Percentiles rank a stretch among this genome's conserved stretches.
phyloP scores from a whole-genome alignment of 495 filamentous ascomycete species.

The Lasiosphaeria hispida region DNA sequence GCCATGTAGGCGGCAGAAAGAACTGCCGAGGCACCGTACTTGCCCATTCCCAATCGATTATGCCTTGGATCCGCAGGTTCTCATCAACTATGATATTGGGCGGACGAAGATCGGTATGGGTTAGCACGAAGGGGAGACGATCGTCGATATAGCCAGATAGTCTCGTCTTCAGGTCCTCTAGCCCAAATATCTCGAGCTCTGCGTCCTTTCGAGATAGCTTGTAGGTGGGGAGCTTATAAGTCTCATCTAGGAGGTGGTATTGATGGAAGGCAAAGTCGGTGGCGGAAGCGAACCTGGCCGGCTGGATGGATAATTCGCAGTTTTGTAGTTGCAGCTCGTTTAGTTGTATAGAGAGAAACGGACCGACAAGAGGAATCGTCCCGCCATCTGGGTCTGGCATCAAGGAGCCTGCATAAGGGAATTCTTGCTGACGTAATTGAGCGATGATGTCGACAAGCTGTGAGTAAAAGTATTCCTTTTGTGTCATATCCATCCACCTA shows the following conservation, averaged over 20 bases:
- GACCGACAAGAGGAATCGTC: slow-evolving; percentile 16
- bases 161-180: slow-evolving; percentile 17
- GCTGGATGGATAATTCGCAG: slow-evolving; percentile 13
- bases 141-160: slow-evolving; percentile 17
- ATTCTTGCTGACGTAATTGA: slow-evolving; percentile 15
- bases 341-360: slow-evolving; percentile 15
- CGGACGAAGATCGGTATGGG: slow-evolving; percentile 19
- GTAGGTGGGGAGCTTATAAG: slow-evolving; percentile 13
- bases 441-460: slow-evolving; percentile 15
- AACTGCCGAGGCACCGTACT: too few relatives aligned
- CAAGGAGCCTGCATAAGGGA: slow-evolving; percentile 13
- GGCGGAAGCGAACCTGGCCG: slow-evolving; percentile 14
- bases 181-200: slow-evolving; percentile 16
- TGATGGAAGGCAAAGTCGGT: slow-evolving; percentile 18
- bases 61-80: slow-evolving; percentile 33
- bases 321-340: slow-evolving; percentile 17
- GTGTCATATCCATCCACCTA: slow-evolving; percentile 1
- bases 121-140: slow-evolving; percentile 22
- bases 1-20: too few relatives aligned
- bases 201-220: slow-evolving; percentile 13
- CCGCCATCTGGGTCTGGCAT: slow-evolving; percentile 17
- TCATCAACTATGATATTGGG: slow-evolving; percentile 17
- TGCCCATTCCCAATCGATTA: slow-evolving; percentile 47
- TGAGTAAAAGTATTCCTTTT: slow-evolving; percentile 10
- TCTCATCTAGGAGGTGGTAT: slow-evolving; percentile 15